Evolutionary conservation across 306 rosid species (phyloP), one percentile per base, ranked within the genome.

Genomic region (Mucuna pruriens): DNA sequence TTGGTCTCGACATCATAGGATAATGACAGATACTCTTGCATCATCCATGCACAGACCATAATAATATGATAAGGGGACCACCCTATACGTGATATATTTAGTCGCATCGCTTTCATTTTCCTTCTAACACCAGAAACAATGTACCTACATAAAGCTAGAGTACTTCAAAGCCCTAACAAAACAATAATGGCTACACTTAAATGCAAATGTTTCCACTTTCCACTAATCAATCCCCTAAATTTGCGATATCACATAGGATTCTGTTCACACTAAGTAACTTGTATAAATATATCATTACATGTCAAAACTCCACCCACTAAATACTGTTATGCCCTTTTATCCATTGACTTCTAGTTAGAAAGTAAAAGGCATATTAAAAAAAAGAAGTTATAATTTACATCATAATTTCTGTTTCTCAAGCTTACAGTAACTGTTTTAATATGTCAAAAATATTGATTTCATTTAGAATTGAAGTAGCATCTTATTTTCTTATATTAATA

Each of bases 181-280:
- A 16, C 22, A 15, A 15, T 38, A 10, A 65, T 81, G 75, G 13
- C 71, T 44, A 44, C 54, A 57, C 71, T 80, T 60, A 44, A 76
- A 71, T 42, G 48, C 62, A 38, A 4, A 34, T 22, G 33, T 71
- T 71, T 46, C 84, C 79, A 33, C 31, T 71, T 45, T 33, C 22
- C 9, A 15, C 29, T 20, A 55, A 40, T 66, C 77, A 55, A 20
- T 75, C 42, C 6, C 72, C 80, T 67, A 52, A 44, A n/a, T 64
- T 34, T 39, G 15, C 48, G 15, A 73, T 22, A 4, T 58, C 39
- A 36, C 23, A 36, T 20, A 1, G 13, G 42, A 55, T 22, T 2
- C 49, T 74, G 1, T 75, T 39, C 70, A 39, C 12, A 22, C 20
- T 7, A 22, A 70, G 12, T 70, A 4, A 5, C 10, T 16, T 48